Evolutionary conservation across 1,284 basidiomycete species (phyloP).

Genomic region (Sporisorium scitamineum): DNA sequence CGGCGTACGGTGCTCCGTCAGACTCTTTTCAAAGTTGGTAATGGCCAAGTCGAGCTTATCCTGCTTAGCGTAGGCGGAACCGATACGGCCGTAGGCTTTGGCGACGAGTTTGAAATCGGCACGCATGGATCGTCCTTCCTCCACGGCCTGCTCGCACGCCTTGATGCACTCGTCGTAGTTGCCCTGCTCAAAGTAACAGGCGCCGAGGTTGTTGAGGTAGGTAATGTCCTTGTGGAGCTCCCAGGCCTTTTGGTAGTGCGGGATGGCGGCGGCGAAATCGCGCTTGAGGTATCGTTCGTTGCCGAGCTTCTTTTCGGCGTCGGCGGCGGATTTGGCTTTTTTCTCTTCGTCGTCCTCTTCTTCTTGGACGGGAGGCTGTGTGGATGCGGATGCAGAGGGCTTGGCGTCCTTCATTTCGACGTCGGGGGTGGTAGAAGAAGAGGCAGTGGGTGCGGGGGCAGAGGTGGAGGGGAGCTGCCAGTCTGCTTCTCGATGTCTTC

Average conservation of each 20-base stretch:
- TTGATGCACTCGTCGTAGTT: slow-evolving; percentile 92
- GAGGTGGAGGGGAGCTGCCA: slow-evolving; percentile 20
- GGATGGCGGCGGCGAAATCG: slow-evolving; percentile 70
- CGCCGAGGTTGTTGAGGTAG: slow-evolving; percentile 78
- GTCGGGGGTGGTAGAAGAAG: slow-evolving; percentile 25
- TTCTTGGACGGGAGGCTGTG: slow-evolving; percentile 14
- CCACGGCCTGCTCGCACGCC: slow-evolving; percentile 91
- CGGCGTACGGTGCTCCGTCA: slow-evolving; percentile 96
- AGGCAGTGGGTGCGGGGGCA: neutral
- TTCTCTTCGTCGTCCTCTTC: slow-evolving; percentile 55
- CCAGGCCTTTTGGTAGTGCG: slow-evolving; percentile 81
- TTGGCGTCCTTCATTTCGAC: slow-evolving; percentile 43
- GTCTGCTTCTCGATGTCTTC: slow-evolving; percentile 66
- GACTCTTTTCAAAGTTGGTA: slow-evolving; percentile 72
- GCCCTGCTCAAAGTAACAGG: slow-evolving; percentile 92
- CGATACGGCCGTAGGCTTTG: slow-evolving; percentile 88
- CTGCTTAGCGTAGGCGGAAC: slow-evolving; percentile 85
- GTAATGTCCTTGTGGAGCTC: slow-evolving; percentile 92
- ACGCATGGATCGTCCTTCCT: slow-evolving; percentile 81
- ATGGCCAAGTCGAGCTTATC: slow-evolving; percentile 80
- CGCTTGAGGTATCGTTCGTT: slow-evolving; percentile 87
- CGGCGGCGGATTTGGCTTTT: slow-evolving; percentile 60
- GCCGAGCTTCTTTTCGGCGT: slow-evolving; percentile 74
- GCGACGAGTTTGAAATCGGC: slow-evolving; percentile 75
- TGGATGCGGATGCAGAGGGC: neutral